Evolutionary conservation across 2,329 filamentous ascomycete species (phyloP).

Genomic region (Coniosporium tulheliwenetii): DNA sequence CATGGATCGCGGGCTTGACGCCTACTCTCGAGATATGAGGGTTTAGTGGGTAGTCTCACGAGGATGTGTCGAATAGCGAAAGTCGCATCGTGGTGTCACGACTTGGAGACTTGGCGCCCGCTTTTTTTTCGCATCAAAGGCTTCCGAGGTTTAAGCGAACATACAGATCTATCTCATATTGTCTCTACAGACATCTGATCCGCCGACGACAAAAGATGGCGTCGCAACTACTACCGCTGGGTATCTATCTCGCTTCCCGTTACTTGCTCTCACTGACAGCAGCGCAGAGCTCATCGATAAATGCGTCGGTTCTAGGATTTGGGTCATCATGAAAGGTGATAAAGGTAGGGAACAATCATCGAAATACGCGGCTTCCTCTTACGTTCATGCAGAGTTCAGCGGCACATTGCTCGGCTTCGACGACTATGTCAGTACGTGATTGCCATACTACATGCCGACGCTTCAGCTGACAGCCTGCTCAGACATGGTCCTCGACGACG

Average conservation of each 20-base stretch:
- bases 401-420: constrained; percentile 92
- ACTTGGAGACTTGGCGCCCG: too few relatives aligned
- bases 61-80: neutral
- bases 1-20: neutral
- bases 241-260: constrained; percentile 2
- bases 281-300: constrained; percentile 87
- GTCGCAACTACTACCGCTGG: constrained; percentile 20
- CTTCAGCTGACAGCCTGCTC: constrained; percentile 3
- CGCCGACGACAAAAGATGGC: constrained; percentile 7
- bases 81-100: neutral
- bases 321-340: constrained; percentile 98
- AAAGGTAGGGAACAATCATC: constrained; percentile 49
- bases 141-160: too few relatives aligned
- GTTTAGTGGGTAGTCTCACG: neutral
- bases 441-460: neutral
- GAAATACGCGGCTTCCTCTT: constrained; percentile 1
- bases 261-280: neutral
- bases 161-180: too few relatives aligned
- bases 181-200: too few relatives aligned
- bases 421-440: constrained; percentile 93
- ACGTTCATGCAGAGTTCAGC: constrained; percentile 58
- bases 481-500: constrained; percentile 98
- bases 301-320: constrained; percentile 93
- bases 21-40: neutral
- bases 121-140: too few relatives aligned